Conservation (phyloP, 2,329 filamentous ascomycete species). For the Rachicladosporium sp. region DNA sequence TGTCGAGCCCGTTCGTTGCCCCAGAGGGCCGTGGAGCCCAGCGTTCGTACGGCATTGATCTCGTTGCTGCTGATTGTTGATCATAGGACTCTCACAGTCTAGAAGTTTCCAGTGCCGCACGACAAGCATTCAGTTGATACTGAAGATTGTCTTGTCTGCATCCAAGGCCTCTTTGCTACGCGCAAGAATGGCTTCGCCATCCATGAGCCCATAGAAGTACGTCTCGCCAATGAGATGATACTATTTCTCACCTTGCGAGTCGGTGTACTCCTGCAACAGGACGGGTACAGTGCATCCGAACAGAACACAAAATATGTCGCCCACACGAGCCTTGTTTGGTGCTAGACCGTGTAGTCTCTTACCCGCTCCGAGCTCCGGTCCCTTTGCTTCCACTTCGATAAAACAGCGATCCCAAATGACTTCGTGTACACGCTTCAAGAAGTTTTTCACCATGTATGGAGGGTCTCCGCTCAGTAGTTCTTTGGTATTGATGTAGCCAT, state of each 20-base stretch:
- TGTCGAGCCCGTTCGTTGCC: too few relatives aligned
- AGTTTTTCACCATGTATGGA: neutral
- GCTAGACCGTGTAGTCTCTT: neutral
- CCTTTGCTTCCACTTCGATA: neutral
- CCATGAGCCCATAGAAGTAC: conserved; percentile 15
- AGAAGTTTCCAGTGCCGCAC: too few relatives aligned
- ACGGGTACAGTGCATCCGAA: conserved; percentile 14
- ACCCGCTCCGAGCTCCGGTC: neutral
- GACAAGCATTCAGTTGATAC: too few relatives aligned
- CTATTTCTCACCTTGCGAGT: conserved; percentile 9
- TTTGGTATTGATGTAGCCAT: neutral
- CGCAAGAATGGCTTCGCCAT: conserved; percentile 10
- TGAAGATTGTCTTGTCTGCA: too few relatives aligned
- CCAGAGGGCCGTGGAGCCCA: too few relatives aligned
- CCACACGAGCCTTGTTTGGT: neutral
- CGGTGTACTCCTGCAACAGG: conserved; percentile 6
- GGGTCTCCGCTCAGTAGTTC: neutral
- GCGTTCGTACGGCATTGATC: too few relatives aligned
- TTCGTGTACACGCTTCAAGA: neutral
- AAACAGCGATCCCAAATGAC: neutral
- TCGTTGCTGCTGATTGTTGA: too few relatives aligned
- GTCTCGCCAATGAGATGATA: conserved; percentile 9
- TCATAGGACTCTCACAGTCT: too few relatives aligned
- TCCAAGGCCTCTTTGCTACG: too few relatives aligned
- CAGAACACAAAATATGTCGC: conserved; percentile 13